Base-by-base conservation (phyloP, 495 filamentous ascomycete genomes). In the Daldinia bambusicola region DNA sequence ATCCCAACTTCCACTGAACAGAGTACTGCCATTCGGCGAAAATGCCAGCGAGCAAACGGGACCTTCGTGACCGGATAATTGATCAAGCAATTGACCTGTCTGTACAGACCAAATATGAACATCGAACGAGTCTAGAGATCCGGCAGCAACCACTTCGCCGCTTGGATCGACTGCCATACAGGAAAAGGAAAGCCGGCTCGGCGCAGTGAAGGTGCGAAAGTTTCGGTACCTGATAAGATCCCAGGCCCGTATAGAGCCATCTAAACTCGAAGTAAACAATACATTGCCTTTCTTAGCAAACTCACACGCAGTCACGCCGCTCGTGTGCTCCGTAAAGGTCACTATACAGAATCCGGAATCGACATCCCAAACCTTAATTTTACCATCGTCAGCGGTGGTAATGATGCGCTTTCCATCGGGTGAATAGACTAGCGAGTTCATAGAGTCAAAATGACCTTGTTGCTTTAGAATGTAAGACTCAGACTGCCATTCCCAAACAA, bases 401-500 rank as follows among this genome's bases (percentile, higher is more conserved):
- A 98, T 90, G 67, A 99, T 91, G 31, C 92, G 89, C 74, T 95
- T 92, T 7, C 95, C 94, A 72, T 98, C 95, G 0, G 95, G 94
- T 5, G 96, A 96, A 79, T 98, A 98, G 12, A 89, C 90, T 6
- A 99, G 83, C 7, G 95, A 84, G 79, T 97, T 98, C 89, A 98
- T 93, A n/a, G 93, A 90, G 75, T 99, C 96, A 55, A 96, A 92
- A 80, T 99, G 95, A 1, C 95, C 95, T 80, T 98, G 95, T 75
- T 99, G 95, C 79, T 98, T 99, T 37, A 99, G 80, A 62, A 99
- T 94, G 79, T 98, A 98, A n/a, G 96, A 98, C 78, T 99, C 95
- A 1, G 96, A 98, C 75, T 98, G 96, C 96, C 96, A 98, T 79
- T 99, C 95, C 95, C 95, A 99, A 26, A 99, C 96, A 38, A 99